These are phyloP conservation scores for Hamamelis virginiana DNA, from an alignment of 164 flowering plant genomes.

Conservation along the genomic window DNA sequence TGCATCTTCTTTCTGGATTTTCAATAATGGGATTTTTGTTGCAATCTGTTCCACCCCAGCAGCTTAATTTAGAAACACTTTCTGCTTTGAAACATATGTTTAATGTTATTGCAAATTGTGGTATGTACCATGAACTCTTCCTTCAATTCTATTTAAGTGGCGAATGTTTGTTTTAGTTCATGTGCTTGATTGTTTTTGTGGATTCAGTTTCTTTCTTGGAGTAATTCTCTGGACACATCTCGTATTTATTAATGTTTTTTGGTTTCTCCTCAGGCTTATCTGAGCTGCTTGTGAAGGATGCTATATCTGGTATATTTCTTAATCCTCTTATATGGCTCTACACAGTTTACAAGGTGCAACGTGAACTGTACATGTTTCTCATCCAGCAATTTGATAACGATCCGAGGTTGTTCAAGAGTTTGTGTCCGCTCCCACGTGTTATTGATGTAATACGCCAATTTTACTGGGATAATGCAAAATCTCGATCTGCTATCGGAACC, in stretches of 20 bases:
- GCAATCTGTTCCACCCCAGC: conserved; percentile 78
- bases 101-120: conserved; percentile 64
- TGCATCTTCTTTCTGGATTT: conserved; percentile 95
- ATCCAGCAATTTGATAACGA: conserved; percentile 91
- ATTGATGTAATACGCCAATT: conserved; percentile 75
- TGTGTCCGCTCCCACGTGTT: conserved; percentile 78
- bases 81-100: conserved; percentile 81
- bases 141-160: not conserved
- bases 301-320: conserved; percentile 75
- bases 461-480: conserved; percentile 70
- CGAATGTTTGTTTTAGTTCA: not conserved
- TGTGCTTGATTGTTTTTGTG: not conserved
- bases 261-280: conserved; percentile 53
- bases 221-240: not conserved
- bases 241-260: conserved; percentile 6
- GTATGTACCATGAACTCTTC: conserved; percentile 37
- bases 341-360: conserved; percentile 78
- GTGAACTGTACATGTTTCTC: conserved; percentile 91
- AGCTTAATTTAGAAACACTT: conserved; percentile 83
- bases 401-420: conserved; percentile 63
- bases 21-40: conserved; percentile 78
- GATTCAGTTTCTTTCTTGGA: not conserved
- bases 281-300: conserved; percentile 79
- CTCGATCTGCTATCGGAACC: conserved; percentile 50
- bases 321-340: conserved; percentile 88